Evolutionary conservation across 345 rosid genomes (phyloP).

Genomic region (Brassica juncea): DNA sequence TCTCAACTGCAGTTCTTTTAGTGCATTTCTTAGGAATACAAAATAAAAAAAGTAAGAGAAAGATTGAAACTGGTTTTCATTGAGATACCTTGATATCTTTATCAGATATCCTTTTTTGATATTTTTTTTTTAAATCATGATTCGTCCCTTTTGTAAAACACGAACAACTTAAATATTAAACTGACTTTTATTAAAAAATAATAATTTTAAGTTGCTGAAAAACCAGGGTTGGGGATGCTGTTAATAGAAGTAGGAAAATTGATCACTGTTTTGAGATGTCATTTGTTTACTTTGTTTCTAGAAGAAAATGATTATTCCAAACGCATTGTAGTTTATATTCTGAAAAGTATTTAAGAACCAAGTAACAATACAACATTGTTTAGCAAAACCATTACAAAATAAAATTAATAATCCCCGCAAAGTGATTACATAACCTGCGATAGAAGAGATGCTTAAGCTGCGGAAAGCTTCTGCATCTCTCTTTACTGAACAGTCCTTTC

Average conservation of each 20-base stretch:
- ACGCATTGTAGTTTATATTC: neutral
- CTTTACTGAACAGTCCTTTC: neutral
- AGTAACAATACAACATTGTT: neutral
- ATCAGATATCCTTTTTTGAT: neutral
- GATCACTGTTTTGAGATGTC: too few relatives aligned
- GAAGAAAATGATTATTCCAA: neutral
- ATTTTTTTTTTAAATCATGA: too few relatives aligned
- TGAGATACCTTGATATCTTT: neutral
- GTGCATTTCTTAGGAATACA: neutral
- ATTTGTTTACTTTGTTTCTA: neutral
- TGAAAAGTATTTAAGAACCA: neutral
- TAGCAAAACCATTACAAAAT: slow-evolving; percentile 5
- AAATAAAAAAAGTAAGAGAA: neutral
- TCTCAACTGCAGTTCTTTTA: neutral
- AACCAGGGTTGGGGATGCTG: neutral
- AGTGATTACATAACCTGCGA: neutral
- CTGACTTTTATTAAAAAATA: neutral
- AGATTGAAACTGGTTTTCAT: neutral
- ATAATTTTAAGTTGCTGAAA: neutral
- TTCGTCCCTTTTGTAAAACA: neutral
- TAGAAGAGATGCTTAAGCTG: neutral
- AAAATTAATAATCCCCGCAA: slow-evolving; percentile 3
- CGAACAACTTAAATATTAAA: neutral
- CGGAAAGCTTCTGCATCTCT: neutral
- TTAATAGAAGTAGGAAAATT: too few relatives aligned